Base-by-base conservation (phyloP, 768 basidiomycete genomes). In the Daedalea quercina region DNA sequence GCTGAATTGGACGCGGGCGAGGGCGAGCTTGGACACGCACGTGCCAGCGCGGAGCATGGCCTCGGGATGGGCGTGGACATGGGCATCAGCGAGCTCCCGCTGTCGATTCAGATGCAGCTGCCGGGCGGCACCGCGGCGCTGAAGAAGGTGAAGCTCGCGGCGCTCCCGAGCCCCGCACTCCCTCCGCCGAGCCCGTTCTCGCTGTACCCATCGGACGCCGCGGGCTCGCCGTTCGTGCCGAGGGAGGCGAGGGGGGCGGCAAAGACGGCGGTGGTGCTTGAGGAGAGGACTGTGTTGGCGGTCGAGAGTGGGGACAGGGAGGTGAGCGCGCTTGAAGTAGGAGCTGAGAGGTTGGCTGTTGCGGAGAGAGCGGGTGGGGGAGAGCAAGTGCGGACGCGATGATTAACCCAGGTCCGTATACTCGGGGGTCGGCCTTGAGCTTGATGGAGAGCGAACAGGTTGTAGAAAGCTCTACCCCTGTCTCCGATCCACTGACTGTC, bases 141-240 rank as follows among this genome's bases (percentile, higher is more conserved):
- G 35, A 51, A 48, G 57, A 60, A 59, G 58, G 37, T 56, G 9
- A 53, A 34, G 56, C 62, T 67, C 24, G 50, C 60, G 51, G 66
- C 65, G 22, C 50, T 67, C 9, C 65, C 66, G 8, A 60, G 61
- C 42, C 65, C 66, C 1, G 51, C 58, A 20, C 57, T 67, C 13
- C 43, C 47, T 6, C 66, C 66, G 28, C 64, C 66, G 1, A 60
- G 60, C 37, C 66, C 66, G 53, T 64, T 67, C 52, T 55, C 55
- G 41, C 60, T 66, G 4, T 52, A 65, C 42, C 59, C 63, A 23
- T 43, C 52, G 46, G 46, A 19, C 46, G 25, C 9, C 3, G 46
- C 4, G 46, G 28, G 46, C 6, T 26, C 25, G 25, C 46, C 46
- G 46, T 47, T 47, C 28, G 46, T 47, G 25, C 46, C 46, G 46